Evolutionary conservation across 2,329 filamentous ascomycete species (phyloP).

Genomic region (Allantophomopsis cytisporea): DNA sequence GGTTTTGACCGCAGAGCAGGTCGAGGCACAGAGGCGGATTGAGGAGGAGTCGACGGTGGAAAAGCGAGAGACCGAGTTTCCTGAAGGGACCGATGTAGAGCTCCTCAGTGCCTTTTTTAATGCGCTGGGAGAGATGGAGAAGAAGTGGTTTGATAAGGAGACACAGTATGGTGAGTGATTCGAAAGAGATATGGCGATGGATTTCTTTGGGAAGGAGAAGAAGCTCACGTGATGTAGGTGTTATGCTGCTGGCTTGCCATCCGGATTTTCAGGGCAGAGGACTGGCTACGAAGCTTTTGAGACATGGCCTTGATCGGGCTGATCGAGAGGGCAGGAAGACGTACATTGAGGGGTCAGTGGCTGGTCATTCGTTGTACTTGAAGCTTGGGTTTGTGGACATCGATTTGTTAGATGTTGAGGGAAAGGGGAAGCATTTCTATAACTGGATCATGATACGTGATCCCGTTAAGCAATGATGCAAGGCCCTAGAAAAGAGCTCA

Average conservation of each 20-base stretch:
- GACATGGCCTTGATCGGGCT: slow-evolving; percentile 21
- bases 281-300: slow-evolving; percentile 19
- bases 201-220: not conserved
- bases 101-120: slow-evolving; percentile 17
- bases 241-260: slow-evolving; percentile 21
- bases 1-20: slow-evolving; percentile 6
- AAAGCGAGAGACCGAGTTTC: slow-evolving; percentile 7
- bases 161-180: slow-evolving; percentile 20
- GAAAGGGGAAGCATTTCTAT: slow-evolving; percentile 7
- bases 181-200: too few relatives aligned
- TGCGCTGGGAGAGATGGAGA: slow-evolving; percentile 10
- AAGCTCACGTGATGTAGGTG: slow-evolving; percentile 13
- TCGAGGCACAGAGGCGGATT: too few relatives aligned
- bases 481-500: too few relatives aligned
- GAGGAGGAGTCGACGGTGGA: slow-evolving; percentile 2
- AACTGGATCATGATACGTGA: slow-evolving; percentile 16
- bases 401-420: slow-evolving; percentile 18
- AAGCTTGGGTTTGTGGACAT: slow-evolving; percentile 22
- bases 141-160: slow-evolving; percentile 16
- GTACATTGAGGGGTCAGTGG: slow-evolving; percentile 24
- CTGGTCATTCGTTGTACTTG: slow-evolving; percentile 22
- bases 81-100: slow-evolving; percentile 17
- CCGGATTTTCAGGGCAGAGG: slow-evolving; percentile 22
- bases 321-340: slow-evolving; percentile 18
- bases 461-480: slow-evolving; percentile 4